Evolutionary conservation across 2,329 filamentous ascomycete species (phyloP), one percentile per base, ranked within the genome.

Genomic region (Cladosporium oxysporum): DNA sequence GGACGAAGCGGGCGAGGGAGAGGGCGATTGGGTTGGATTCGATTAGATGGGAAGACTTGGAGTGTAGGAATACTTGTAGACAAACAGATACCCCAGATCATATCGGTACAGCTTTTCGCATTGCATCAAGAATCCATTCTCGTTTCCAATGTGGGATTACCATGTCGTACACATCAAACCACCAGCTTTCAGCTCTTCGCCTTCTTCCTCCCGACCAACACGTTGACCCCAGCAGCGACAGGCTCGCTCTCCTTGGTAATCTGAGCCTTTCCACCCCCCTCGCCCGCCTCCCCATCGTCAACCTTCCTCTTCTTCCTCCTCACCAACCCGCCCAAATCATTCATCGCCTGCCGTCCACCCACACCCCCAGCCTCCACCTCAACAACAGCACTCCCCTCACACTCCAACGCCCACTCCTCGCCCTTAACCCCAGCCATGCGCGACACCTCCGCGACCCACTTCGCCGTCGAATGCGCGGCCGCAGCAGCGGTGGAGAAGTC

Each of bases 401-500:
- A 55, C 4, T 66, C 65, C 6, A 72, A 29, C 2, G 62, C 71
- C 65, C 72, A 72, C 11, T 74, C 71, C 57, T 47, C 55, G 26
- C 44, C 44, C 28, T 21, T 66, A 26, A 66, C 23, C 7, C 57
- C 58, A 2, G 49, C 59, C 64, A 62, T 62, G 1, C 58, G 49
- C 31, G 58, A 62, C 8, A 66, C 58, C 72, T 94, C 90, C 16
- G 83, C 83, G 52, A 88, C 82, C 91, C 91, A 95, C 62, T 90
- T 86, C 61, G 78, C 80, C 2, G 91, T 91, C 72, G 90, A 92
- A 35, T 82, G 81, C 1, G 79, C 80, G 0, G 90, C 88, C 58
- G 89, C 85, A 12, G 86, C 84, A 3, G 88, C 77, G 10, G 84
- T 89, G 1, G 87, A 83, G 76, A 95, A 95, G 75, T 93, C 90